Evolutionary conservation across 2,329 filamentous ascomycete species (phyloP), one percentile per base, ranked within the genome.

Genomic region (Diplodia mutila): DNA sequence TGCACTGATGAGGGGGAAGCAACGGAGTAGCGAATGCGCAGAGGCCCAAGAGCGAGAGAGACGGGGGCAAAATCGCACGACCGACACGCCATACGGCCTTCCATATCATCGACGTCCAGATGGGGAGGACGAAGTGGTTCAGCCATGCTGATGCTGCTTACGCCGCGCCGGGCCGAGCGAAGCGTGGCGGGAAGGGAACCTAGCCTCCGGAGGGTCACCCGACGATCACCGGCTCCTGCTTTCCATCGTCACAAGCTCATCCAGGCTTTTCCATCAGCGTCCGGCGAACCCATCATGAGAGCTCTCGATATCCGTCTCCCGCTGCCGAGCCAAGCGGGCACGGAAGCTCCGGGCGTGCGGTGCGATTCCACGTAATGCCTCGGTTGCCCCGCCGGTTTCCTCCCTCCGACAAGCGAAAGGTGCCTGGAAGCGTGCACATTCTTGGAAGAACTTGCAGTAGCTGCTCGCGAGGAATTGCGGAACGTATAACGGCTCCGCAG

Each of bases 391-490:
- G 12, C 46, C 14, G 11, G 2, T 16, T 16, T 49, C 18, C 42
- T 16, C 5, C 37, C n/a, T 4, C 55, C 25, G 57, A 16, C 11
- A 32, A n/a, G 18, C 42, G 9, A 16, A 37, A 18, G 14, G 9
- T 34, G 57, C 39, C 57, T 63, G 59, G 59, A 32, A 32, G 39
- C 7, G 16, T n/a, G n/a, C 42, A 37, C 59, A 51, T 51, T 25
- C n/a, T 46, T 23, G 59, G 27, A 34, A 4, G 18, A 29, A n/a
- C 27, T 16, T 63, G 59, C 59, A 63, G 59, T 63, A 63, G 59
- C 29, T 29, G 59, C 46, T 52, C 59, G 59, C 59, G 59, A 63
- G 42, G 29, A 63, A 51, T 25, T 37, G 27, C 59, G 59, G 59
- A 46, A 51, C 16, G 14, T 6, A 46, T 18, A 29, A 49, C 18